Conservation (phyloP, 2,329 filamentous ascomycete species). For the Neofusicoccum parvum region DNA sequence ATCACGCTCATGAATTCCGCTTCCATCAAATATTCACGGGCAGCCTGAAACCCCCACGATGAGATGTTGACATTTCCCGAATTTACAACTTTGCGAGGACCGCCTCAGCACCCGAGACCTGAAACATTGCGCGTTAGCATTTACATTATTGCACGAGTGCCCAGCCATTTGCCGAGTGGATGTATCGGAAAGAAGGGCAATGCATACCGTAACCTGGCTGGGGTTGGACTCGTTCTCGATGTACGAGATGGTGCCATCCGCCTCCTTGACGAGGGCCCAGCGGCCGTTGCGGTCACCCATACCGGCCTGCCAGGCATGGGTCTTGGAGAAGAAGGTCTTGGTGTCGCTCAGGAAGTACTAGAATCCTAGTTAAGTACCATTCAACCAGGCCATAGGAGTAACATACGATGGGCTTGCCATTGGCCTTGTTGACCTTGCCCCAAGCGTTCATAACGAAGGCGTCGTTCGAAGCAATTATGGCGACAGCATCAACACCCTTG, state of each 20-base stretch:
- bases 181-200: neutral
- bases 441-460: constrained; percentile 85
- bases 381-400: neutral
- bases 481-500: constrained; percentile 81
- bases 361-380: neutral
- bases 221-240: constrained; percentile 69
- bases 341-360: constrained; percentile 77
- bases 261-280: constrained; percentile 75
- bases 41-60: neutral
- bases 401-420: constrained; percentile 66
- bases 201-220: constrained; percentile 49
- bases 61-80: neutral
- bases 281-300: constrained; percentile 72
- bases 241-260: constrained; percentile 81
- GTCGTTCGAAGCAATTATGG: constrained; percentile 84
- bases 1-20: neutral
- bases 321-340: constrained; percentile 73
- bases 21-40: neutral
- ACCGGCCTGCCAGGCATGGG: constrained; percentile 72
- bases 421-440: constrained; percentile 84
- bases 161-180: neutral
- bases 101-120: constrained; percentile 53
- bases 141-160: neutral
- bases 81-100: constrained; percentile 52
- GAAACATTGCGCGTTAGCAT: constrained; percentile 34